Base-by-base conservation (phyloP, 2,329 filamentous ascomycete genomes). In the Aspergillus carbonarius region DNA sequence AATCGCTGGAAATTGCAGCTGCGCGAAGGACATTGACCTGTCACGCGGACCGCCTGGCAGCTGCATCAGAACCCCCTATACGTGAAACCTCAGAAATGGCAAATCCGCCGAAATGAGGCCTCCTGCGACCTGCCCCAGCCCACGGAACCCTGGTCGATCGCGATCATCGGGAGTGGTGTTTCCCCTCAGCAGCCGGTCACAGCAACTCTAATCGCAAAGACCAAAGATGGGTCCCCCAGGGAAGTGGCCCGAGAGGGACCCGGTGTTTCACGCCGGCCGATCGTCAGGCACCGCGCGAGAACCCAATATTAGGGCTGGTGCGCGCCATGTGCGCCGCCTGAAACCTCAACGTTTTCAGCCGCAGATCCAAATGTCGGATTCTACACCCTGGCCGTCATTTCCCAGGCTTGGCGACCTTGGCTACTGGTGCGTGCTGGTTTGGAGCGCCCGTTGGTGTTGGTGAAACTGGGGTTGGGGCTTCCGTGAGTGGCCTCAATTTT, bases 281-380 rank as follows among this genome's bases (percentile, higher is more conserved):
- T 42, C 37, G 40, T 44, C 51, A 54, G 51, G 51, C 25, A 44
- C 51, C 15, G 15, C 25, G 12, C 12, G 13, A 42, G 23, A 12
- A 39, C 37, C 25, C 39, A 54, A 54, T 54, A 53, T 54, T 54
- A 54, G 51, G 51, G 51, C 51, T 54, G n/a, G 20, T 34, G 25
- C 18, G 3, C 32, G 18, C 23, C 27, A 42, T 17, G 32, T 39
- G 27, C 18, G 5, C 20, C 15, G 18, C 13, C 20, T 51, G 49
- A 18, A 51, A 51, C 49, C 23, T 37, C 39, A 44, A 37, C 23
- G 25, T 17, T 40, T 54, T 51, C 51, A 40, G 51, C 39, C 27
- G 37, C 17, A n/a, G 51, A 54, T 54, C 51, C 35, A 25, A 30
- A 18, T 27, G 27, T 32, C 51, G 37, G 51, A 54, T 54, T 34